Evolutionary conservation across 345 rosid species (phyloP), one percentile per base, ranked within the genome.

Genomic region (Boechera retrofracta): DNA sequence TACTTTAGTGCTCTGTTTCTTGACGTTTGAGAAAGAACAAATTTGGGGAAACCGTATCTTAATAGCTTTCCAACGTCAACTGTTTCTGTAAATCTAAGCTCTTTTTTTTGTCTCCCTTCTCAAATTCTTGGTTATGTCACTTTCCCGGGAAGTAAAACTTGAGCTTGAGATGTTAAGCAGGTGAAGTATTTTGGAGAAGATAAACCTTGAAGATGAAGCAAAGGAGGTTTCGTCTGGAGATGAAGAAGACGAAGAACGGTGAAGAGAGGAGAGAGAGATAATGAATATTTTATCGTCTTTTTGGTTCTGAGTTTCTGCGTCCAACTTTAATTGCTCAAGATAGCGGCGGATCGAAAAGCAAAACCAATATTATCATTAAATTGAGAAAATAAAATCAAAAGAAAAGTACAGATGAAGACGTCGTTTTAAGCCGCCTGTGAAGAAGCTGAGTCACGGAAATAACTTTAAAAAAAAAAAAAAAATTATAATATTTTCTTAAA

Each of bases 191-290:
- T 33, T 44, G 35, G 4, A 5, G 11, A 54, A 79, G 94, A 91
- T 86, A 90, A 89, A 94, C 64, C 96, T 90, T 94, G 83, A 77
- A 78, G 83, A 77, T 54, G 86, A 90, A 91, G 91, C 85, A 83
- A 87, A 79, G 5, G 79, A 72, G 79, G 74, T 53, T 24, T 65
- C 32, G 29, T 78, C 42, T 45, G 12, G 29, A 16, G 69, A 64
- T 16, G 57, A 51, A 67, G 42, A 33, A 67, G 53, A 59, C 70
- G 33, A 0, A 39, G 48, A 59, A 54, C 33, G 39, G 38, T 65
- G 72, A 16, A 60, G 13, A 64, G 39, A 33, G 7, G 67, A 21
- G 79, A 39, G 1, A 26, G 72, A 67, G 57, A 56, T 38, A 64
- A 55, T 41, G 47, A 70, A 52, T 72, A 67, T 84, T 77, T 71